Evolutionary conservation across 352 stramenopile genomes (phyloP).

Genomic region (Sclerospora graminicola): DNA sequence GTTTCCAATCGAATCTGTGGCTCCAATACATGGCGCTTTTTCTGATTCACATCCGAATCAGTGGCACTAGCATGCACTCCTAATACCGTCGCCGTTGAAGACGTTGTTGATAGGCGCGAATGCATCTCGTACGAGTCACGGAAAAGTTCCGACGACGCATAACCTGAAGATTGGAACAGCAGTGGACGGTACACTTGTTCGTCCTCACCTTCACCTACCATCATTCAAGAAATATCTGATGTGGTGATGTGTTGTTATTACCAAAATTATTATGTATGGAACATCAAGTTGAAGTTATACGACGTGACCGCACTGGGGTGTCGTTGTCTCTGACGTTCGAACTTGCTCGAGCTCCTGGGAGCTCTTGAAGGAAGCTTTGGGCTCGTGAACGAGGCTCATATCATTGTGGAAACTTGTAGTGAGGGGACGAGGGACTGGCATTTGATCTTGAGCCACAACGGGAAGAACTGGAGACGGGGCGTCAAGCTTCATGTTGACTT

Average conservation of each 20-base stretch:
- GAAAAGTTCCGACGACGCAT: slow-evolving; percentile 74
- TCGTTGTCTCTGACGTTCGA: slow-evolving; percentile 6
- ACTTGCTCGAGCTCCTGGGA: slow-evolving; percentile 13
- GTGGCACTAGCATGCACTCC: slow-evolving; percentile 3
- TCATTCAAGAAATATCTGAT: too few species aligned
- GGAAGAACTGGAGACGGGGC: too few species aligned
- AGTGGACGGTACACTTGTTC: slow-evolving; percentile 66
- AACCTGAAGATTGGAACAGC: slow-evolving; percentile 70
- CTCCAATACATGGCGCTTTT: slow-evolving; percentile 20
- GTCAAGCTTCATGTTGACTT: too few species aligned
- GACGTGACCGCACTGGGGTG: not conserved
- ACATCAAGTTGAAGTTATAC: slow-evolving; percentile 20
- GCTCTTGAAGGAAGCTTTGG: slow-evolving; percentile 9
- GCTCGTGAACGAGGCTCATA: slow-evolving; percentile 3
- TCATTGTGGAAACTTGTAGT: slow-evolving; percentile 16
- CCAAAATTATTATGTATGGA: not conserved
- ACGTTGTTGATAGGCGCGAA: slow-evolving; percentile 30
- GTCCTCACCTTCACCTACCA: too few species aligned
- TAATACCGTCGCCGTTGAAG: slow-evolving; percentile 19
- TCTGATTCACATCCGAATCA: slow-evolving; percentile 15
- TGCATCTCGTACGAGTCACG: slow-evolving; percentile 76
- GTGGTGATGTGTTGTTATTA: too few species aligned
- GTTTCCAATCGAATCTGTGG: slow-evolving; percentile 74
- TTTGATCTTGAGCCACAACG: not conserved
- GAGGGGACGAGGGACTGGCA: not conserved